These are phyloP conservation scores for Neolentinus lepideus DNA, from an alignment of 1,284 basidiomycete species.

Conservation along the genomic window DNA sequence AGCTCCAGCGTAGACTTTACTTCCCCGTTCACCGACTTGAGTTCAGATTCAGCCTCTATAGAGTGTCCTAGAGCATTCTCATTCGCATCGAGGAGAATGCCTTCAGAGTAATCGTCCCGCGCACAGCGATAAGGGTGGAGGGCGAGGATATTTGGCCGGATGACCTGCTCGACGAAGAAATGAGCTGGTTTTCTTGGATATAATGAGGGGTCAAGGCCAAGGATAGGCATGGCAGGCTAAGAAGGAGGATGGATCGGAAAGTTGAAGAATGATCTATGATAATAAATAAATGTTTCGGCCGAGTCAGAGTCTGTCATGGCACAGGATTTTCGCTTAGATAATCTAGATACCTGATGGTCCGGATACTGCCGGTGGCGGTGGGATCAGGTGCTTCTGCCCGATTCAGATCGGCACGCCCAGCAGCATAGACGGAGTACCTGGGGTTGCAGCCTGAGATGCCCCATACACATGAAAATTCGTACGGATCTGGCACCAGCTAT, in stretches of 20 bases:
- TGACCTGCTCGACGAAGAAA: constrained; percentile 78
- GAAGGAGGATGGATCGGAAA: neutral
- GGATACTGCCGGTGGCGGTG: neutral
- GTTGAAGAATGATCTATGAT: neutral
- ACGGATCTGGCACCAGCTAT: too few species aligned
- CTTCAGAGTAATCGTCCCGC: constrained; percentile 90
- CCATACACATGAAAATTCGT: too few species aligned
- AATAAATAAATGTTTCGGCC: neutral
- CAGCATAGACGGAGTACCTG: too few species aligned
- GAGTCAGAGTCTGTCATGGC: neutral
- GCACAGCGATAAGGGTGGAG: constrained; percentile 95
- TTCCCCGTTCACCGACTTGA: constrained; percentile 21
- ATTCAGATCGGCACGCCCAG: neutral
- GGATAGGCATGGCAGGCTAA: constrained; percentile 31
- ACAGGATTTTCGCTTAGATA: neutral
- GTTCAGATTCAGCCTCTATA: constrained; percentile 27
- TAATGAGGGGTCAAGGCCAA: constrained; percentile 31
- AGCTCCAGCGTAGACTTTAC: constrained; percentile 32
- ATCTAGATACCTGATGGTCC: neutral
- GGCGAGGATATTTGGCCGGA: constrained; percentile 90
- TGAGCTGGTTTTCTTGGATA: constrained; percentile 58
- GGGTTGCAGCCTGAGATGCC: too few species aligned
- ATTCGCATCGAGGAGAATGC: constrained; percentile 97
- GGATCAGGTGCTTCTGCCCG: neutral
- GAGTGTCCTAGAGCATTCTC: constrained; percentile 93